Percentiles rank a stretch among this genome's conserved stretches.
Evolutionary conservation across 2,329 filamentous ascomycete species (phyloP).

Genomic region (Fusarium denticulatum): DNA sequence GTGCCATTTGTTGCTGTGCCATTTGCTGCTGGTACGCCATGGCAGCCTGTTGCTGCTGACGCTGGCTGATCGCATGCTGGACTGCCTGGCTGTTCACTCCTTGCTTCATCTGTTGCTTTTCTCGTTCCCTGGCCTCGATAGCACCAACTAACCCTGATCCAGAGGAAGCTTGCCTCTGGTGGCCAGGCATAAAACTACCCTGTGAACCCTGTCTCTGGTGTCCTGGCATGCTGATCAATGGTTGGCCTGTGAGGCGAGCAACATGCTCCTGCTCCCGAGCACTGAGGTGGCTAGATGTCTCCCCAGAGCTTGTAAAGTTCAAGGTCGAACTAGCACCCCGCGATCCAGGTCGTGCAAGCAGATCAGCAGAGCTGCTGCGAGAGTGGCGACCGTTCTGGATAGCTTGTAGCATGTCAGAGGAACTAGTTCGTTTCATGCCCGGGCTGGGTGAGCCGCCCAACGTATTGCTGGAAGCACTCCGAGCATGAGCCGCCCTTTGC

Average conservation of each 20-base stretch:
- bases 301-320: constrained; percentile 55
- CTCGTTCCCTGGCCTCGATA: constrained; percentile 82
- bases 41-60: constrained; percentile 31
- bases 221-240: constrained; percentile 74
- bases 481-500: constrained; percentile 74
- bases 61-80: constrained; percentile 36
- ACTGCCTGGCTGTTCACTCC: constrained; percentile 61
- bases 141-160: constrained; percentile 77
- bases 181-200: constrained; percentile 66
- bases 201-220: constrained; percentile 60
- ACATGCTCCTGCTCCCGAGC: constrained; percentile 90
- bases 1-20: constrained; percentile 55
- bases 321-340: constrained; percentile 65
- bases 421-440: constrained; percentile 51
- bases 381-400: constrained; percentile 48
- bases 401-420: constrained; percentile 50
- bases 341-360: constrained; percentile 65
- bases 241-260: constrained; percentile 81
- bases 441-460: constrained; percentile 45
- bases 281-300: constrained; percentile 69
- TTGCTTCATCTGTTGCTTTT: constrained; percentile 76
- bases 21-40: constrained; percentile 56
- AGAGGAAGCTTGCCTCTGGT: constrained; percentile 59
- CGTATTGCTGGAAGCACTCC: constrained; percentile 65
- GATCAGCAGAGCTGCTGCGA: constrained; percentile 55